Evolutionary conservation across 176 grass and related monocot species (phyloP), one percentile per base, ranked within the genome.

Genomic region (Rhipidocladum racemiflorum): DNA sequence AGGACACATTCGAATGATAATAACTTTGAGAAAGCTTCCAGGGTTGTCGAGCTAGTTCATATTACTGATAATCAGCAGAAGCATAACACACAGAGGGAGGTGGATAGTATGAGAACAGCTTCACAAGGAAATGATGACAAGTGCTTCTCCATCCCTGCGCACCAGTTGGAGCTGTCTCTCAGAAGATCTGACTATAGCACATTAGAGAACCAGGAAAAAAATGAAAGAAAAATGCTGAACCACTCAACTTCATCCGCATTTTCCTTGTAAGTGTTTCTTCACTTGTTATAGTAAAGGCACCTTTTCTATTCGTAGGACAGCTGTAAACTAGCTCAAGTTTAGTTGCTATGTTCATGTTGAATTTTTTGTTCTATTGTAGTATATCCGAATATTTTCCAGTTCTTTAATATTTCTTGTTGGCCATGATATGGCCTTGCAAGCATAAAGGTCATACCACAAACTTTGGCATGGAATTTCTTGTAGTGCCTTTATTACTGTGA

Each of bases 221-320:
- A 79, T 89, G 87, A 91, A 80, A 87, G 62, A 13, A 93, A 77
- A 91, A 91, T 74, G 7, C 85, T 93, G 69, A 93, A 93, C 57
- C 97, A 99, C 86, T 99, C 97, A 56, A 99, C 79, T 70, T 91
- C 89, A 20, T 99, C 97, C 23, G 91, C 97, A 10, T 99, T 99
- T 84, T 93, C 91, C 61, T 62, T 95, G 97, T 99, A 80, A 93
- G 91, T 86, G 10, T 81, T 62, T 55, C 7, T 32, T 30, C 15
- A 6, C 5, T 46, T 34, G 3, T 42, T 21, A 53, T 71, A 21
- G 20, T 75, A 75, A 5, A 0, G 0, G 28, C 67, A 9, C 12
- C 27, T 75, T 61, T 69, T 5, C 34, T 27, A 54, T 71, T 61
- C 14, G 29, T 18, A 81, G 56, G 8, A 40, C 16, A 51, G n/a